Evolutionary conservation across 257 asterid genomes (phyloP).

Genomic region (Craterostigma plantagineum): DNA sequence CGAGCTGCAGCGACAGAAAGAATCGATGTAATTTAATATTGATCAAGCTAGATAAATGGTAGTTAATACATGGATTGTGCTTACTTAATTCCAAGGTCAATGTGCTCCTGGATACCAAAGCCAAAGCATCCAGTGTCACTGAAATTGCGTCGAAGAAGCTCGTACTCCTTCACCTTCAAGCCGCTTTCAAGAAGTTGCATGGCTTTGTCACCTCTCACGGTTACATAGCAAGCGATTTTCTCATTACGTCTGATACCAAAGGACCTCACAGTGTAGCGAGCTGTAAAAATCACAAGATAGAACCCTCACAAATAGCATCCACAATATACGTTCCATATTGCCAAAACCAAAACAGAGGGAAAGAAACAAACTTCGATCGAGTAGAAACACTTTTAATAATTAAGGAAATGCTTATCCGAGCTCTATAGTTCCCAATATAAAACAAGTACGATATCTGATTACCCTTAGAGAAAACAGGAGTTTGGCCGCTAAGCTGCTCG

Average conservation of each 20-base stretch:
- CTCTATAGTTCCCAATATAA: too few relatives aligned
- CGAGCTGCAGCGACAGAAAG: too few relatives aligned
- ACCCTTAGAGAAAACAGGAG: conserved; percentile 55
- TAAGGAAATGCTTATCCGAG: neutral
- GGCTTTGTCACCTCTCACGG: conserved; percentile 52
- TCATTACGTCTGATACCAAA: conserved; percentile 67
- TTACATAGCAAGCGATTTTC: conserved; percentile 59
- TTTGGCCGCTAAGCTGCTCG: conserved; percentile 43
- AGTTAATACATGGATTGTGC: conserved; percentile 1
- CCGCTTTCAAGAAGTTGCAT: conserved; percentile 63
- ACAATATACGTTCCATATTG: too few relatives aligned
- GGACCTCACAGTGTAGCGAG: conserved; percentile 69
- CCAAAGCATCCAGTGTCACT: conserved; percentile 76
- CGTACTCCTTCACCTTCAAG: conserved; percentile 54
- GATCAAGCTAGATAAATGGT: neutral
- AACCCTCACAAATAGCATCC: too few relatives aligned
- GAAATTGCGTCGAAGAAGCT: conserved; percentile 41
- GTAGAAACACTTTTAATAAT: neutral
- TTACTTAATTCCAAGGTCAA: conserved; percentile 82
- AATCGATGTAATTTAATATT: neutral
- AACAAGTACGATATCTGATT: conserved; percentile 1
- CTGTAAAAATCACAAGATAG: conserved; percentile 11
- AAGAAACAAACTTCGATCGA: neutral
- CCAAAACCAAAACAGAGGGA: too few relatives aligned
- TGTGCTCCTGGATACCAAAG: conserved; percentile 72